Conservation (phyloP, 1,284 basidiomycete species). For the Ustilago bromivora region DNA sequence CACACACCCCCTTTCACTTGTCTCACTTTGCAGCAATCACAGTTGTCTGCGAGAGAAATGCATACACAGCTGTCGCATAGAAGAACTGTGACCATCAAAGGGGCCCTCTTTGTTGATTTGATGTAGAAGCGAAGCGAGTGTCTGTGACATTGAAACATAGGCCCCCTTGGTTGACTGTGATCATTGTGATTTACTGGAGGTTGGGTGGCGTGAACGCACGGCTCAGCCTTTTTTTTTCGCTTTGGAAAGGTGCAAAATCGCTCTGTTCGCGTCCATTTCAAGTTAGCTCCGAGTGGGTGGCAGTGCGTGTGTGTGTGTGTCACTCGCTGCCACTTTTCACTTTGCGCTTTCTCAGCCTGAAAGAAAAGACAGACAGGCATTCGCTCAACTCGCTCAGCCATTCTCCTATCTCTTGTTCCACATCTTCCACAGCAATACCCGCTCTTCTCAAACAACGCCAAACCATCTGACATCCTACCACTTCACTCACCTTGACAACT, state of each 20-base stretch:
- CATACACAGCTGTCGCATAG: not conserved
- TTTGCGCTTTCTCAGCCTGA: not conserved
- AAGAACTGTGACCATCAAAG: not conserved
- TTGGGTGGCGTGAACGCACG: not conserved
- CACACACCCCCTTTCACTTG: not conserved
- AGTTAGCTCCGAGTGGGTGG: constrained; percentile 10
- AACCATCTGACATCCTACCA: not conserved
- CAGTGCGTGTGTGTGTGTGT: not conserved
- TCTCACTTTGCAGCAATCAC: not conserved
- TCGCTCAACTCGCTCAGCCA: not conserved
- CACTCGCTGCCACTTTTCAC: not conserved
- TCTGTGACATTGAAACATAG: too few species aligned
- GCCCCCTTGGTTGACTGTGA: not conserved
- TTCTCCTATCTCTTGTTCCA: constrained; percentile 1
- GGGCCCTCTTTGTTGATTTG: not conserved
- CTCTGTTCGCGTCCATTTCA: not conserved
- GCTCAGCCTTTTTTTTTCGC: not conserved
- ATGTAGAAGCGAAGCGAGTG: not conserved
- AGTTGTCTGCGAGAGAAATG: not conserved
- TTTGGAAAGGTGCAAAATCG: constrained; percentile 9
- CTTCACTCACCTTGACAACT: not conserved
- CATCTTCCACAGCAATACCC: constrained; percentile 5
- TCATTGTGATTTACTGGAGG: not conserved
- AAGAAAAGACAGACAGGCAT: not conserved
- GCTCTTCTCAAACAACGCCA: constrained; percentile 1